Conservation (phyloP, 2,329 filamentous ascomycete species). For the Fusarium musae region DNA sequence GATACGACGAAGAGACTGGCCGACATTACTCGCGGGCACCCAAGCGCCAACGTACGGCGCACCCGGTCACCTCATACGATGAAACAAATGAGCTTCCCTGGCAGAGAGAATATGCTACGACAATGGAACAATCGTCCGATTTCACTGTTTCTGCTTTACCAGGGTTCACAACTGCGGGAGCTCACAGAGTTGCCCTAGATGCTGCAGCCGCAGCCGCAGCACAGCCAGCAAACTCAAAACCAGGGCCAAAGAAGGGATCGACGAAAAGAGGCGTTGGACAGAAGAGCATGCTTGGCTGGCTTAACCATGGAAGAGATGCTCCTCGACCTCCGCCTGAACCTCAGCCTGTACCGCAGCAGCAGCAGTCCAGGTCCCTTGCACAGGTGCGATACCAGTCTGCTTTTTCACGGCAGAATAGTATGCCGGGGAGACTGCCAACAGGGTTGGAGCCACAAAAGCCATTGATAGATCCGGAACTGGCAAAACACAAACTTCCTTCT, state of each 20-base stretch:
- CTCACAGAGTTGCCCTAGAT: constrained; percentile 59
- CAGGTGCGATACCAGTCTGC: constrained; percentile 44
- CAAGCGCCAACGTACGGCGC: constrained; percentile 46
- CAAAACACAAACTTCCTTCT: constrained; percentile 56
- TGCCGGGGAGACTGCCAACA: not conserved
- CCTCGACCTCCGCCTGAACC: constrained; percentile 14
- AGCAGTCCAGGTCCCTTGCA: constrained; percentile 30
- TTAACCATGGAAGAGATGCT: constrained; percentile 44
- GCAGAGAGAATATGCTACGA: constrained; percentile 64
- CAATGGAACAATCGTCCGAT: constrained; percentile 67
- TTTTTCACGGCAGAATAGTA: constrained; percentile 34
- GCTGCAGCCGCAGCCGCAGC: constrained; percentile 25
- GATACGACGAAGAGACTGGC: constrained; percentile 26
- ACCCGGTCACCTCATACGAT: constrained; percentile 26
- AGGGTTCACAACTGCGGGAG: constrained; percentile 71
- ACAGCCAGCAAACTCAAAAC: constrained; percentile 30
- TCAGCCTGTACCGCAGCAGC: constrained; percentile 28
- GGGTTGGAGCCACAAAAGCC: constrained; percentile 22
- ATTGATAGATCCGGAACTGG: constrained; percentile 46
- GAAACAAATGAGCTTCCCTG: constrained; percentile 48
- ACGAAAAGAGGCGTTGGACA: constrained; percentile 53
- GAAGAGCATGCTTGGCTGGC: constrained; percentile 56
- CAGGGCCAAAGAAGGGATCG: constrained; percentile 41
- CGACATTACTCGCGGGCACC: constrained; percentile 38
- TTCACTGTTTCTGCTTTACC: constrained; percentile 69